These are phyloP conservation scores for Eleusine indica DNA, from an alignment of 176 grass and related monocot species.

Conservation along the genomic window DNA sequence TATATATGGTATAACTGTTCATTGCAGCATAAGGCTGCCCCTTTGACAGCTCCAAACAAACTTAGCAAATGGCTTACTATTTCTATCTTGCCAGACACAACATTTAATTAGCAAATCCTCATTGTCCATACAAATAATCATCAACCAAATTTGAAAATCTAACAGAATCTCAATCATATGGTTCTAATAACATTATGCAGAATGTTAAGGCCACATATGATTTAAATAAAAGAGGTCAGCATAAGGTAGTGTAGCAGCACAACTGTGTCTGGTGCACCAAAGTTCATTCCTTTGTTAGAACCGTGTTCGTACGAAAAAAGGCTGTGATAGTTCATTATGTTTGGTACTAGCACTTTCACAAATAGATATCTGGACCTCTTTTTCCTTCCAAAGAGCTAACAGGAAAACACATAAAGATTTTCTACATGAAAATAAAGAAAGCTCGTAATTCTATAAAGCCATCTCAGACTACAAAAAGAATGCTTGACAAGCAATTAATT, in stretches of 20 bases:
- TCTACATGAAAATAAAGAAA: slow-evolving; percentile 1
- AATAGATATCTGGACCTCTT: neutral
- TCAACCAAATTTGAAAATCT: slow-evolving; percentile 24
- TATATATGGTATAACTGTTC: slow-evolving; percentile 5
- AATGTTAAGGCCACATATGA: slow-evolving; percentile 1
- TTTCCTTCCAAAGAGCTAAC: slow-evolving; percentile 14
- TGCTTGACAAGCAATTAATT: slow-evolving; percentile 9
- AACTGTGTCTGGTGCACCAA: neutral
- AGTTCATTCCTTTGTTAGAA: slow-evolving; percentile 16
- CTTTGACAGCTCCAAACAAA: slow-evolving; percentile 22
- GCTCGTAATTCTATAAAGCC: neutral
- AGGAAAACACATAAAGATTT: neutral
- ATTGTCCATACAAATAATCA: neutral
- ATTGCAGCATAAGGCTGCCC: slow-evolving; percentile 14
- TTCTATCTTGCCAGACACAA: slow-evolving; percentile 7
- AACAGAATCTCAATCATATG: slow-evolving; percentile 9
- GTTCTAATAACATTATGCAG: slow-evolving; percentile 16
- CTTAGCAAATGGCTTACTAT: slow-evolving; percentile 1
- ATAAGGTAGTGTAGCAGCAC: slow-evolving; percentile 15
- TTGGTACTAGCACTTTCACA: neutral
- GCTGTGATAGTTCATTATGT: neutral
- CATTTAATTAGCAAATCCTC: slow-evolving; percentile 30
- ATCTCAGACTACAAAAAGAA: slow-evolving; percentile 9
- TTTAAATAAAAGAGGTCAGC: neutral
- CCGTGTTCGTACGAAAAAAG: slow-evolving; percentile 1